Base-by-base conservation (phyloP, 441 rosid species). In the Erysimum pusillum region DNA sequence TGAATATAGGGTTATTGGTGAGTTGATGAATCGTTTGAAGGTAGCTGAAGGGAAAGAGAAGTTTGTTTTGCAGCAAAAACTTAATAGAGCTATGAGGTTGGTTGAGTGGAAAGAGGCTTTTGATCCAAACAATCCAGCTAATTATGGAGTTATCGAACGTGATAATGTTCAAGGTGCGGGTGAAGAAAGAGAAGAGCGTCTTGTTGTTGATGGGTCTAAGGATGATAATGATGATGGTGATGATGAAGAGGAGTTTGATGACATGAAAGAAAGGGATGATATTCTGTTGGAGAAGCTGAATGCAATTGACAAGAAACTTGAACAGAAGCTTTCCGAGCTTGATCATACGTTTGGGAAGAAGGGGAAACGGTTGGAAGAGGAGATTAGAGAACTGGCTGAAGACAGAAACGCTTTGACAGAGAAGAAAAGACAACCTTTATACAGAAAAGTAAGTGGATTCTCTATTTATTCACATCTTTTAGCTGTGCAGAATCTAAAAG, bases 301-400 rank as follows among this genome's bases (percentile, higher is more conserved):
- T 81, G 90, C 83, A 28, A 89, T 94, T 9, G 99, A 94, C 78
- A 86, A 81, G 88, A 86, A 84, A 71, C 93, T 94, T 59, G 98
- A 94, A 69, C 91, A 81, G 77, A 94, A 90, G 85, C 85, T 94
- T 32, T 90, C 94, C 6, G 88, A 87, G 73, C 85, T 94, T 84
- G 99, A 94, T 77, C 86, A 91, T 83, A 92, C 97, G 1, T 94
- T 94, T 71, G 99, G 98, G 56, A 92, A 86, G 91, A 94, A 89
- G 80, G 98, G 97, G 13, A 94, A 89, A 78, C 83, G 79, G 77
- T 87, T 94, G 20, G 97, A 94, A 84, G 98, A 92, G 85, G 98
- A 92, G 84, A 94, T 94, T 73, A 86, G 91, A 78, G 90, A 88
- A 80, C 88, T 92, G 9, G 98, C 99, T 6, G 98, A 92, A 85